Percentiles rank a stretch among this genome's conserved stretches.
These are phyloP conservation scores for Talaromyces wortmannii DNA, from an alignment of 495 filamentous ascomycete species.

Conservation along the genomic window DNA sequence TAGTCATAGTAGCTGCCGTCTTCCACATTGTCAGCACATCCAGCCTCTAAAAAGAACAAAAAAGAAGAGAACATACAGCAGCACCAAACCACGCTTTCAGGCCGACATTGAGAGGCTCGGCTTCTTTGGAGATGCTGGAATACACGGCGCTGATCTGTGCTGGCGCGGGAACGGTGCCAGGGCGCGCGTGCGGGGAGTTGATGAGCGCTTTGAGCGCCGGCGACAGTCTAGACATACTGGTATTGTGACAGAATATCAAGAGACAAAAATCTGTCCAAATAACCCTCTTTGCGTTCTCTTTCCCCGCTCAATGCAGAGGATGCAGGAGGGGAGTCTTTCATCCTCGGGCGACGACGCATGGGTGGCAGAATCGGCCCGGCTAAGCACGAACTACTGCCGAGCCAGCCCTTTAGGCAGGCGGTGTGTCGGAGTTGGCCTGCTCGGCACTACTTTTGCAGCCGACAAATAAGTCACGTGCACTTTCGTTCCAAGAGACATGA, in stretches of 20 bases:
- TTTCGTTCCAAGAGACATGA: no score
- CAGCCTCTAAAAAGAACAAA: background rate
- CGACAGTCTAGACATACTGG: conserved; percentile 61
- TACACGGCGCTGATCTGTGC: conserved; percentile 53
- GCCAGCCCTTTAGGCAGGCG: background rate
- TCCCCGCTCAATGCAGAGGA: background rate
- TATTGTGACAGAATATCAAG: no score
- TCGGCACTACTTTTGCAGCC: conserved; percentile 2
- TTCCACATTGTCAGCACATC: conserved; percentile 16
- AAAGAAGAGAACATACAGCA: conserved; percentile 38
- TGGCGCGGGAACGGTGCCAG: conserved; percentile 58
- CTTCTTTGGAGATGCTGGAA: conserved; percentile 48
- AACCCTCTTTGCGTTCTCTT: background rate
- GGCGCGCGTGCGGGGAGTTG: conserved; percentile 57
- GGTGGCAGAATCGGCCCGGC: background rate
- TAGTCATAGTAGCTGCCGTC: conserved; percentile 67
- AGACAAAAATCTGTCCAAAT: background rate
- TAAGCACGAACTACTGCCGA: background rate
- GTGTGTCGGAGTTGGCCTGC: background rate
- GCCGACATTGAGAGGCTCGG: conserved; percentile 46
- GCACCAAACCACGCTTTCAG: conserved; percentile 58
- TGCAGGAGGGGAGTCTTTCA: background rate
- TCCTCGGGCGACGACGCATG: background rate
- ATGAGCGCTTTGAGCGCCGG: conserved; percentile 63
- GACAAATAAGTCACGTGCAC: background rate